phyloP scores from a whole-genome alignment of 2,329 filamentous ascomycete genomes.

The Penicillium sp. region DNA sequence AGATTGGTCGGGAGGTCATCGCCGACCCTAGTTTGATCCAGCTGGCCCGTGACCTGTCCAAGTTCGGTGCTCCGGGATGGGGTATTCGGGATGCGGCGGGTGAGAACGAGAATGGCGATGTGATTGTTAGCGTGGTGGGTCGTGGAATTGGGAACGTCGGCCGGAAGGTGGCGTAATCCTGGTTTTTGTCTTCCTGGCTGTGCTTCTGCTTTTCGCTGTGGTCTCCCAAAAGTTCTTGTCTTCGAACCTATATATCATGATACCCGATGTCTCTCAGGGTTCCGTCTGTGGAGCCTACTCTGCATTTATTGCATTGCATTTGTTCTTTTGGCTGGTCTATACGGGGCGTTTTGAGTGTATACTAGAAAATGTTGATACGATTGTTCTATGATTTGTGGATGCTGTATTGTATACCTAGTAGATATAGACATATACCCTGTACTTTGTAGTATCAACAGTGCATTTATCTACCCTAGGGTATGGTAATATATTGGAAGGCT shows the following conservation, averaged over 20 bases:
- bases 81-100: conserved; percentile 77
- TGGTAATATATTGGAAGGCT: no score
- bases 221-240: conserved; percentile 6
- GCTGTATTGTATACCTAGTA: background rate
- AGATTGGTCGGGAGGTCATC: conserved; percentile 79
- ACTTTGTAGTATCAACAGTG: no score
- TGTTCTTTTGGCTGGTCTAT: conserved; percentile 5
- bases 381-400: background rate
- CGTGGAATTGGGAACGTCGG: conserved; percentile 93
- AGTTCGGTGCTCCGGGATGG: conserved; percentile 91
- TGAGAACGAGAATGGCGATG: conserved; percentile 66
- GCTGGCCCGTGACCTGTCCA: conserved; percentile 80
- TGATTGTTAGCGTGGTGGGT: conserved; percentile 90
- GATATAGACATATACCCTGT: no score
- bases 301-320: conserved; percentile 15
- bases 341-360: background rate
- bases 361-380: conserved; percentile 4
- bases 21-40: conserved; percentile 79
- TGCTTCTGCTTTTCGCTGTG: background rate
- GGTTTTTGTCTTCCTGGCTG: no score
- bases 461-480: no score
- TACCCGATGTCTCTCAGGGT: conserved; percentile 17
- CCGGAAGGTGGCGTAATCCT: conserved; percentile 79
- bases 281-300: conserved; percentile 3
- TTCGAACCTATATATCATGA: conserved; percentile 13